Percentiles rank a stretch among this genome's conserved stretches.
phyloP scores from a whole-genome alignment of 2,329 filamentous ascomycete genomes.

The Annulohypoxylon truncatum region DNA sequence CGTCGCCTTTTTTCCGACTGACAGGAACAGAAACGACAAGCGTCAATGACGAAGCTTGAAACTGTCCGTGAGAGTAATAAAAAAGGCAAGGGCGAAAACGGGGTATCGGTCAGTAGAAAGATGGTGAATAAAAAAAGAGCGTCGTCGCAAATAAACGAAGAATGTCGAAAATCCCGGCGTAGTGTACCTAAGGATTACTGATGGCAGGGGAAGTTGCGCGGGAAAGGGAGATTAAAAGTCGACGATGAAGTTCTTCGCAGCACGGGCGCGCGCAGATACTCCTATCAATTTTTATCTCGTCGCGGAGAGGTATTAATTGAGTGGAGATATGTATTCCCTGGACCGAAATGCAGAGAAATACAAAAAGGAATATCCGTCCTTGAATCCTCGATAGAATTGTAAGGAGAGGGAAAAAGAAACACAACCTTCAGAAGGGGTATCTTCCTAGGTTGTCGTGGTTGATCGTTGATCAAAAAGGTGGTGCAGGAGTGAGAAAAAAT shows the following conservation, averaged over 20 bases:
- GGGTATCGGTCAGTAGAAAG: conserved; percentile 39
- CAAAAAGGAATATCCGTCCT: conserved; percentile 42
- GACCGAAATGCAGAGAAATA: conserved; percentile 48
- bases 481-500: conserved; percentile 45
- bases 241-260: conserved; percentile 21
- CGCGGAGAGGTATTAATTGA: conserved; percentile 42
- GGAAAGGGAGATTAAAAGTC: conserved; percentile 13
- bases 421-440: conserved; percentile 46
- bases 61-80: conserved; percentile 23
- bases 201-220: conserved; percentile 26
- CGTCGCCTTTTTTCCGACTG: conserved; percentile 34
- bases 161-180: conserved; percentile 15
- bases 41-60: conserved; percentile 23
- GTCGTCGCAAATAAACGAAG: conserved; percentile 39
- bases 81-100: conserved; percentile 33
- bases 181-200: conserved; percentile 7
- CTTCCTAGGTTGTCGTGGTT: conserved; percentile 46
- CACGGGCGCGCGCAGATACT: conserved; percentile 40
- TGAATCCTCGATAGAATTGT: conserved; percentile 42
- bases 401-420: conserved; percentile 41
- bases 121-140: conserved; percentile 34
- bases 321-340: conserved; percentile 45
- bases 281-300: conserved; percentile 39
- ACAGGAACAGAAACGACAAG: conserved; percentile 34
- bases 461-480: conserved; percentile 47